Evolutionary conservation across 495 filamentous ascomycete genomes (phyloP).

Genomic region (Lasiosphaeriaceae sp.): DNA sequence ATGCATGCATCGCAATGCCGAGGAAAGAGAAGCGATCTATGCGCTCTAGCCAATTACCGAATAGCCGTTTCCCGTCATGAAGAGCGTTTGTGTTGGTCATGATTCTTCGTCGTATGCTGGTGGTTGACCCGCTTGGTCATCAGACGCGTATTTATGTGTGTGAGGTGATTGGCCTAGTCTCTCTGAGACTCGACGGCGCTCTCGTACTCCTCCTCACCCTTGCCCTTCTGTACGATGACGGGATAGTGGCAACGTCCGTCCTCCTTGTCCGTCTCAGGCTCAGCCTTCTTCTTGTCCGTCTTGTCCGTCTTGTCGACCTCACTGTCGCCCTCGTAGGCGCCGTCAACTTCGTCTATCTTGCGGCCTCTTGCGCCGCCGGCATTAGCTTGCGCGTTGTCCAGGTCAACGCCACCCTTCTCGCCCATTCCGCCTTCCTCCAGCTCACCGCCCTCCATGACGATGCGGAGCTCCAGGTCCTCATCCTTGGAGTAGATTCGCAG

Average conservation of each 20-base stretch:
- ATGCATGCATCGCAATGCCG: too few species aligned
- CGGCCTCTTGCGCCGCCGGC: conserved; percentile 38
- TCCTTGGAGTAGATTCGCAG: conserved; percentile 49
- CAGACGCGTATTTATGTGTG: too few species aligned
- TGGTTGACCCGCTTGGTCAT: too few species aligned
- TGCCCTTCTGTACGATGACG: conserved; percentile 32
- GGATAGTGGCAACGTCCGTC: conserved; percentile 24
- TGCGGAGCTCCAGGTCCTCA: conserved; percentile 40
- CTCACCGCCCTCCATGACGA: conserved; percentile 47
- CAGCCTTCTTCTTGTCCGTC: conserved; percentile 14
- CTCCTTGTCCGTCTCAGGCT: conserved; percentile 17
- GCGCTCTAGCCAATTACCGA: too few species aligned
- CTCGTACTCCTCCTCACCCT: conserved; percentile 36
- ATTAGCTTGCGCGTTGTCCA: conserved; percentile 49
- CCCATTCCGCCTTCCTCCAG: conserved; percentile 48
- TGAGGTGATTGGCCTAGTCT: neutral
- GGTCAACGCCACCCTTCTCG: conserved; percentile 44
- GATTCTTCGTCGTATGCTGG: too few species aligned
- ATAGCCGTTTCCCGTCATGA: too few species aligned
- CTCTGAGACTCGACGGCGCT: conserved; percentile 24
- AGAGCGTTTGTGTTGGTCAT: too few species aligned
- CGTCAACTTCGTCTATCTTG: conserved; percentile 27
- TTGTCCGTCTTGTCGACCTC: conserved; percentile 25
- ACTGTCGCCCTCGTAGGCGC: conserved; percentile 33
- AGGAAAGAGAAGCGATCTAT: too few species aligned